Base-by-base conservation (phyloP, 257 asterid genomes). In the Primulina tabacum region DNA sequence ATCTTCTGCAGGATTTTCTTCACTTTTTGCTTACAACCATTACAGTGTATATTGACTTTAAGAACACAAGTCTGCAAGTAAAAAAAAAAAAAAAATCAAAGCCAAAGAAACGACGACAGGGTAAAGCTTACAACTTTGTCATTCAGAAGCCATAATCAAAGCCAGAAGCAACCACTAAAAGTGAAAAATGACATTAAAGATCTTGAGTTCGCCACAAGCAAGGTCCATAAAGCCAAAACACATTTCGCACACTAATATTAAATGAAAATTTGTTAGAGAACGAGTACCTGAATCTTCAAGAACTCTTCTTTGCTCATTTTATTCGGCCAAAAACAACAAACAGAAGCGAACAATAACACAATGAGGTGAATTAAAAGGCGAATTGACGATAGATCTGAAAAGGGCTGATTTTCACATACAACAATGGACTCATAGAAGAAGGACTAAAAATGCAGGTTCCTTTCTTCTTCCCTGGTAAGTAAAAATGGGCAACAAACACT, bases 271-370 rank as follows among this genome's bases (percentile, higher is more conserved):
- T 4, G 53, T n/a, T 14, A 60, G 66, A 75, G 71, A 65, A 55
- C 12, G 37, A 65, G 77, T 65, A 92, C 98, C 98, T 92, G 89
- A 92, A 88, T 86, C 94, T 92, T 92, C 92, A 92, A 75, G 80
- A 88, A 85, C 90, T 92, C 98, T 74, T 89, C 96, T 78, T 86
- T 92, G 85, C 95, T 86, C 98, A 92, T 92, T 59, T 74, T 78
- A 43, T 43, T 12, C n/a, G 0, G 6, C n/a, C 53, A 4, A 43
- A 43, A 43, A 12, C 53, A 43, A 43, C 53, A 14, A 43, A 4
- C n/a, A 43, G 53, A 43, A 43, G n/a, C 53, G n/a, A 43, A 14
- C 17, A 38, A 38, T 2, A 38, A 38, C 9, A 38, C 50, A 43
- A 43, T 43, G 53, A 0, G 53, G 18, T 43, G 17, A 14, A 14